phyloP scores from a whole-genome alignment of 1,284 basidiomycete genomes.

The Ceratobasidium sp. region DNA sequence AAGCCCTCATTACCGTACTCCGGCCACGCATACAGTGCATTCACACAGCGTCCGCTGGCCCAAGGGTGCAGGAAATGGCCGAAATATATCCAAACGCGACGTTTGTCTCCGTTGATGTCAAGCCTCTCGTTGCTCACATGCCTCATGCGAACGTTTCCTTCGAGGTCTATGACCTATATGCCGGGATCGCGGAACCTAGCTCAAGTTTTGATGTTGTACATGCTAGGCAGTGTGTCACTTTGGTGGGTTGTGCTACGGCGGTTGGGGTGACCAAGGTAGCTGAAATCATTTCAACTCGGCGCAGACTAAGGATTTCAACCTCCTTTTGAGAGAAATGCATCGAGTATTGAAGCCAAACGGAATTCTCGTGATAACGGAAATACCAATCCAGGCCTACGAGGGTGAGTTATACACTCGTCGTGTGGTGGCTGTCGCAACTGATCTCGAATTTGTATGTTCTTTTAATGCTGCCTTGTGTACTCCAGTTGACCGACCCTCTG shows the following conservation, averaged over 20 bases:
- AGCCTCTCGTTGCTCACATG: not conserved
- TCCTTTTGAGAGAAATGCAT: conserved; percentile 28
- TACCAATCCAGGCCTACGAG: conserved; percentile 27
- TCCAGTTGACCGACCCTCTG: not conserved
- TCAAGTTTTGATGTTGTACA: conserved; percentile 29
- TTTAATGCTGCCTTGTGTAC: not conserved
- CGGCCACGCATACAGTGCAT: not conserved
- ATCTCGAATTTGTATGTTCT: not conserved
- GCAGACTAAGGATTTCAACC: conserved; percentile 21
- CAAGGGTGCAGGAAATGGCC: conserved; percentile 25
- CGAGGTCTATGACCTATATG: conserved; percentile 21
- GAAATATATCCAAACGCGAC: not conserved
- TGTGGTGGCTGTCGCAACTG: not conserved
- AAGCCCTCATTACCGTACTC: not conserved
- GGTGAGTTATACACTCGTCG: not conserved
- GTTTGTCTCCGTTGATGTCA: conserved; percentile 22
- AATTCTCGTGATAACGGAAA: conserved; percentile 16
- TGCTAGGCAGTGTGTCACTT: not conserved
- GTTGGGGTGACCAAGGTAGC: no score
- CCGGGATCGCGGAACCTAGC: conserved; percentile 3
- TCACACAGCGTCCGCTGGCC: not conserved
- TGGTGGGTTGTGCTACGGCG: not conserved
- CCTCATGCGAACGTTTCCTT: conserved; percentile 6
- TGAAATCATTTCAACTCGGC: not conserved
- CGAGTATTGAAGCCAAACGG: conserved; percentile 33